These are phyloP conservation scores for Penicillium cosmopolitanum DNA, from an alignment of 495 filamentous ascomycete genomes.

Conservation along the genomic window DNA sequence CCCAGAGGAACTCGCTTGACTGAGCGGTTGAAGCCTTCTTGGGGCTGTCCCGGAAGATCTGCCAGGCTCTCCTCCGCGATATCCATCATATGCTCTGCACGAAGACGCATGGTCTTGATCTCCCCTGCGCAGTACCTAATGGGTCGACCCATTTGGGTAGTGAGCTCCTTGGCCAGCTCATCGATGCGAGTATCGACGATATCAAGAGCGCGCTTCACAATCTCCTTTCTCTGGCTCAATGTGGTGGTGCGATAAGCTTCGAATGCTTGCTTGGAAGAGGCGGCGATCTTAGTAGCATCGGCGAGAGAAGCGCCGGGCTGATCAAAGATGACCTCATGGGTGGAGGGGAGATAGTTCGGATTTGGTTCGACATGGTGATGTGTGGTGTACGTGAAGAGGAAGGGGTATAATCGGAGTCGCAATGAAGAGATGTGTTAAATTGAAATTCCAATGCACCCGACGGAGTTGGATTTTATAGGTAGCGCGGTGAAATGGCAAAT, in stretches of 20 bases:
- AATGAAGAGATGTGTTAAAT: not conserved
- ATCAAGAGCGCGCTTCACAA: conserved; percentile 76
- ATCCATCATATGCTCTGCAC: conserved; percentile 82
- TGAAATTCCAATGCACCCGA: not conserved
- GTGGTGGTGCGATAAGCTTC: conserved; percentile 64
- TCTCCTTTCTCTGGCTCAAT: conserved; percentile 71
- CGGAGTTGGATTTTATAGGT: not conserved
- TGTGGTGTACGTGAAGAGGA: not conserved
- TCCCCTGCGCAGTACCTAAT: conserved; percentile 85
- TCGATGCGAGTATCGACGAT: conserved; percentile 70
- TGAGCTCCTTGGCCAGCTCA: conserved; percentile 79
- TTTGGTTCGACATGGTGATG: conserved; percentile 74
- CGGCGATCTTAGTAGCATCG: conserved; percentile 68
- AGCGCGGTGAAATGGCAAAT: not conserved
- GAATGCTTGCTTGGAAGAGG: conserved; percentile 71
- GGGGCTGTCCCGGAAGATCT: conserved; percentile 71
- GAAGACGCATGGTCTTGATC: conserved; percentile 78
- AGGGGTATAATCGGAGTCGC: not conserved
- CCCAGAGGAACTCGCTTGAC: conserved; percentile 87
- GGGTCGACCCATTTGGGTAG: conserved; percentile 91
- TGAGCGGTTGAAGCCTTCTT: conserved; percentile 85
- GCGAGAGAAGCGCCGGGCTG: conserved; percentile 71
- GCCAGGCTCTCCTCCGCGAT: conserved; percentile 70
- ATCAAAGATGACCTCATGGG: conserved; percentile 79
- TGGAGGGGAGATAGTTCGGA: conserved; percentile 89